These are phyloP conservation scores for Mycosphaerella sp. DNA, from an alignment of 2,329 filamentous ascomycete species.

Conservation along the genomic window DNA sequence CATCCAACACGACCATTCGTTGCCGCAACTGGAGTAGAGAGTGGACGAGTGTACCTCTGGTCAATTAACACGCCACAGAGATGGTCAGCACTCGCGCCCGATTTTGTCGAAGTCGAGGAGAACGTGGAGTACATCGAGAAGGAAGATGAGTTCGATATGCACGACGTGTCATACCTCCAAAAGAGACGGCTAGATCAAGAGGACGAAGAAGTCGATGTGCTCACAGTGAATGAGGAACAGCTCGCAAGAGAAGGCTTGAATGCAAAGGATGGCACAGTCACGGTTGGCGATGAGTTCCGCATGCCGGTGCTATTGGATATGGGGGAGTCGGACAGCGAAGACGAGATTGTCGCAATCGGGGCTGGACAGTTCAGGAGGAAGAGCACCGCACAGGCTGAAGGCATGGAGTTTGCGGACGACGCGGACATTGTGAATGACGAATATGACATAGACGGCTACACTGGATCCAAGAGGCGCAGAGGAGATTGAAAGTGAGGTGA, in stretches of 20 bases:
- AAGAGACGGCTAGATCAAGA: slow-evolving; percentile 84
- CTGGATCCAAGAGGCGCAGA: slow-evolving; percentile 23
- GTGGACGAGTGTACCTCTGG: slow-evolving; percentile 91
- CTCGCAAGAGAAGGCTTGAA: slow-evolving; percentile 31
- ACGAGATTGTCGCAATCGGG: slow-evolving; percentile 65
- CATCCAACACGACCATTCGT: slow-evolving; percentile 82
- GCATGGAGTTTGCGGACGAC: slow-evolving; percentile 33
- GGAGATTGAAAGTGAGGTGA: slow-evolving; percentile 13
- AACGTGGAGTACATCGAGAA: slow-evolving; percentile 94
- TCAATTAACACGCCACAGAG: slow-evolving; percentile 90
- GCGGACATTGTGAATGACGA: slow-evolving; percentile 22
- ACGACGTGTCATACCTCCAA: slow-evolving; percentile 88
- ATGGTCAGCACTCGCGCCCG: slow-evolving; percentile 93
- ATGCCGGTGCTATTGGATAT: slow-evolving; percentile 94
- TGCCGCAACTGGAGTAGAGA: slow-evolving; percentile 86
- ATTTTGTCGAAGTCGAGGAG: slow-evolving; percentile 96
- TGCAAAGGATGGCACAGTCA: slow-evolving; percentile 46
- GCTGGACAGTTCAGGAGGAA: slow-evolving; percentile 80
- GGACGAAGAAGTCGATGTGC: slow-evolving; percentile 87
- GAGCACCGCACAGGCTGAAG: slow-evolving; percentile 52
- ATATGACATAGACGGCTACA: slow-evolving; percentile 19
- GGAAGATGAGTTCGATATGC: slow-evolving; percentile 98
- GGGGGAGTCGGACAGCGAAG: slow-evolving; percentile 90
- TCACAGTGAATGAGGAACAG: slow-evolving; percentile 62
- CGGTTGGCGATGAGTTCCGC: slow-evolving; percentile 57